These are phyloP conservation scores for Dryas integrifolia DNA, from an alignment of 331 rosid genomes.

Conservation along the genomic window DNA sequence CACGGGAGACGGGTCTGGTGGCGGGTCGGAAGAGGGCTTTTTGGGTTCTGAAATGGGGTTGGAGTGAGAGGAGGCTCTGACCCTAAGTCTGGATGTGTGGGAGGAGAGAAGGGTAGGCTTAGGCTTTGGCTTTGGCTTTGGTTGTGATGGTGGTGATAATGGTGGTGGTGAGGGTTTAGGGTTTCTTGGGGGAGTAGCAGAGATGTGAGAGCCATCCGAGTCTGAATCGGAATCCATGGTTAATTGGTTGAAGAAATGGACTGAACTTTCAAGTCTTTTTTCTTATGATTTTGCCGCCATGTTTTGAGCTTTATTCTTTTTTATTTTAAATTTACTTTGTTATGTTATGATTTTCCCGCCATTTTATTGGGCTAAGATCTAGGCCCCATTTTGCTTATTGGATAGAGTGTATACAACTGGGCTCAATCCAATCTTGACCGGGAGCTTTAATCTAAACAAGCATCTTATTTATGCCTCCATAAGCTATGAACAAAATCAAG, in stretches of 20 bases:
- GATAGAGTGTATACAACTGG: no score
- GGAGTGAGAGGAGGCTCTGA: conserved; percentile 32
- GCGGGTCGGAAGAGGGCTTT: conserved; percentile 21
- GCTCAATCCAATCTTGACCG: no score
- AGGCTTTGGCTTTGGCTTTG: conserved; percentile 10
- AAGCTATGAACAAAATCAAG: conserved; percentile 7
- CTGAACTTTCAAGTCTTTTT: not conserved
- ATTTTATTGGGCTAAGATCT: not conserved
- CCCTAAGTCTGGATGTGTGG: conserved; percentile 27
- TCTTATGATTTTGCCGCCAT: conserved; percentile 30
- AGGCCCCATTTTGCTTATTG: no score
- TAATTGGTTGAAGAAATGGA: not conserved
- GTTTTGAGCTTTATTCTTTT: not conserved
- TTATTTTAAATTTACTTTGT: not conserved
- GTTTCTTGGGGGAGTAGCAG: conserved; percentile 81
- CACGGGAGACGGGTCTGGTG: conserved; percentile 30
- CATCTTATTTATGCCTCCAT: not conserved
- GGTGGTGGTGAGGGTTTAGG: conserved; percentile 33
- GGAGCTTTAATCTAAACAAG: no score
- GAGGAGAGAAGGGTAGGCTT: conserved; percentile 28
- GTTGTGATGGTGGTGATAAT: conserved; percentile 2
- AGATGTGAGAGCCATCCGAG: conserved; percentile 85
- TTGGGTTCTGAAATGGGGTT: conserved; percentile 38
- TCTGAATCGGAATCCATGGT: conserved; percentile 75
- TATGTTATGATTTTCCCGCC: not conserved